Conservation (phyloP, 192 early-diverging fungal genomes). For the Diversispora epigaea region DNA sequence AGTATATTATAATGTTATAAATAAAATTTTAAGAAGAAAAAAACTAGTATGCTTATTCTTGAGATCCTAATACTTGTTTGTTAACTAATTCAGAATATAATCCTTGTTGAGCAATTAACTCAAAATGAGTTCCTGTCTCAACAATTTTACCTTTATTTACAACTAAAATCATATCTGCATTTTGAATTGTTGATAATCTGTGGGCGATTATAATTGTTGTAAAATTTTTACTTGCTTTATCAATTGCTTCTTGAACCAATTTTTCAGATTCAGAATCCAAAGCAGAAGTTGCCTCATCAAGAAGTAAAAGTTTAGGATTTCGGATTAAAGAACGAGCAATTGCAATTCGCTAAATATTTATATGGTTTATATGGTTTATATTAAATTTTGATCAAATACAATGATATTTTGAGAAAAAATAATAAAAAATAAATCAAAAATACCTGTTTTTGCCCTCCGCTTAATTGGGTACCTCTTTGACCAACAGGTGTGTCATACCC, state of each 20-base stretch:
- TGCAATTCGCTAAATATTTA: slow-evolving; percentile 58
- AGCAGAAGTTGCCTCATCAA: slow-evolving; percentile 83
- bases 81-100: slow-evolving; percentile 62
- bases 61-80: slow-evolving; percentile 57
- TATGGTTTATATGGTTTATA: too few species aligned
- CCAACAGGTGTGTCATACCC: slow-evolving; percentile 66
- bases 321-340: slow-evolving; percentile 85
- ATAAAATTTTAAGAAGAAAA: too few species aligned
- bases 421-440: not conserved
- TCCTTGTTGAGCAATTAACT: slow-evolving; percentile 54
- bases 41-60: too few species aligned
- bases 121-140: slow-evolving; percentile 61
- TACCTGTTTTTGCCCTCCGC: slow-evolving; percentile 67
- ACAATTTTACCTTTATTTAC: slow-evolving; percentile 64
- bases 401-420: too few species aligned
- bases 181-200: slow-evolving; percentile 67
- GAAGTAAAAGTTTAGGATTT: slow-evolving; percentile 73
- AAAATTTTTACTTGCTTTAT: slow-evolving; percentile 55
- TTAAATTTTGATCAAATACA: too few species aligned
- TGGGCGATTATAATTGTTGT: slow-evolving; percentile 73
- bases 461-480: slow-evolving; percentile 56
- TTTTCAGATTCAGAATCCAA: slow-evolving; percentile 67
- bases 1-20: too few species aligned
- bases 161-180: slow-evolving; percentile 73
- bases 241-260: slow-evolving; percentile 64